Conservation (phyloP, 495 filamentous ascomycete species). For the Tuber umbilicatum region DNA sequence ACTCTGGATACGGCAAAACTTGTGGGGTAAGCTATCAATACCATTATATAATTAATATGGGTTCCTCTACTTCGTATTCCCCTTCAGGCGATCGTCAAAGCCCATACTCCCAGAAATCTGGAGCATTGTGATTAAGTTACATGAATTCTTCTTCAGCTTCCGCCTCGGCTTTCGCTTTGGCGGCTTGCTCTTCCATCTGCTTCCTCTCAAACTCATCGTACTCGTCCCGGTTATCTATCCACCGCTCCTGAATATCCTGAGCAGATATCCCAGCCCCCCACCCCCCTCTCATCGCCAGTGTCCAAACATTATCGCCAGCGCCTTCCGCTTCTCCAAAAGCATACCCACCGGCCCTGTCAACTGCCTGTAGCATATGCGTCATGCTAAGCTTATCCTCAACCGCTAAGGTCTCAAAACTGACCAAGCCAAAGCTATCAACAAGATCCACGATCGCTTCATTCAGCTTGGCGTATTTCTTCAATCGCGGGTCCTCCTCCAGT, state of each 20-base stretch:
- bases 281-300: conserved; percentile 71
- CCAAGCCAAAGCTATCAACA: conserved; percentile 79
- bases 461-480: conserved; percentile 68
- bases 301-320: conserved; percentile 89
- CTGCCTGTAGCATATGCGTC: conserved; percentile 77
- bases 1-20: not conserved
- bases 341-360: conserved; percentile 88
- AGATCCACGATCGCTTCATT: conserved; percentile 82
- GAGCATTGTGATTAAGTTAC: conserved; percentile 4
- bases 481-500: conserved; percentile 55
- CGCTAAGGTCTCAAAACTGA: conserved; percentile 85
- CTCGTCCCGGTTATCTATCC: conserved; percentile 82
- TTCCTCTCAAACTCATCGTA: conserved; percentile 73
- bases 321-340: conserved; percentile 87
- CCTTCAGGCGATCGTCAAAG: not conserved
- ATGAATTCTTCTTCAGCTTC: conserved; percentile 42
- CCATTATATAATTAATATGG: conserved; percentile 15
- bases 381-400: conserved; percentile 95
- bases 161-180: conserved; percentile 42
- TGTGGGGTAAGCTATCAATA: conserved; percentile 18
- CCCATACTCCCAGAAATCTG: not conserved
- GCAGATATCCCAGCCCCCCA: conserved; percentile 70
- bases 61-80: not conserved
- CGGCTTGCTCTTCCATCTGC: conserved; percentile 55
- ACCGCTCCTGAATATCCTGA: conserved; percentile 85